Percentiles rank a stretch among this genome's conserved stretches.
These are phyloP conservation scores for Sonneratia alba DNA, from an alignment of 345 rosid species.

Conservation along the genomic window DNA sequence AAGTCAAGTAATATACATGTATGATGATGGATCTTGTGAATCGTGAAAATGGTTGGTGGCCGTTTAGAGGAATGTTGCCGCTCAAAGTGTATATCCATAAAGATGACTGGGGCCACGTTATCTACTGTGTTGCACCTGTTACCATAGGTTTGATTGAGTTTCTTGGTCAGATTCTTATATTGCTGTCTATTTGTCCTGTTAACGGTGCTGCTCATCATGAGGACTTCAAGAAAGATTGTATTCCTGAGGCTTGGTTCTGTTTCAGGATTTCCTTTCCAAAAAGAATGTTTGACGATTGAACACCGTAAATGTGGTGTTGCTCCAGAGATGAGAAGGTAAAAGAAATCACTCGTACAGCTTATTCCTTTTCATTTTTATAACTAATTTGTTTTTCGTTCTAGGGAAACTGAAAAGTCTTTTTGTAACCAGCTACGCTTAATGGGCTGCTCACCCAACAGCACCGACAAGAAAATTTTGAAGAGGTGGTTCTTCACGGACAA, in stretches of 20 bases:
- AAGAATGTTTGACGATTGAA: conserved; percentile 14
- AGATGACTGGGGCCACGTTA: no score
- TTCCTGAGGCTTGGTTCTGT: not conserved
- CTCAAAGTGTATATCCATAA: no score
- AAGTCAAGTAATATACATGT: no score
- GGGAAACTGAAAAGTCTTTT: not conserved
- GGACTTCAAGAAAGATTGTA: not conserved
- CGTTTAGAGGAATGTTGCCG: no score
- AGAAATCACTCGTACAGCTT: not conserved
- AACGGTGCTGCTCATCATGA: not conserved
- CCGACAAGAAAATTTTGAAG: conserved; percentile 83
- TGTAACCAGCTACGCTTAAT: conserved; percentile 50
- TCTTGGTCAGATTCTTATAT: no score
- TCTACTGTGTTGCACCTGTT: no score
- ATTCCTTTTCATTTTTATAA: not conserved
- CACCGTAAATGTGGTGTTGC: conserved; percentile 34
- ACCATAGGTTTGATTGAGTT: no score
- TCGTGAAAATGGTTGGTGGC: no score
- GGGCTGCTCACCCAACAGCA: conserved; percentile 55
- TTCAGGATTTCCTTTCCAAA: not conserved
- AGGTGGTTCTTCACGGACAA: conserved; percentile 95
- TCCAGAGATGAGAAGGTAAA: conserved; percentile 67
- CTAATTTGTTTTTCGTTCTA: not conserved
- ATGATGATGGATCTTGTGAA: no score
- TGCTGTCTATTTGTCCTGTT: no score